Conservation (phyloP, 371 early-diverging fungal species). For the Saksenaea vasiformis region DNA sequence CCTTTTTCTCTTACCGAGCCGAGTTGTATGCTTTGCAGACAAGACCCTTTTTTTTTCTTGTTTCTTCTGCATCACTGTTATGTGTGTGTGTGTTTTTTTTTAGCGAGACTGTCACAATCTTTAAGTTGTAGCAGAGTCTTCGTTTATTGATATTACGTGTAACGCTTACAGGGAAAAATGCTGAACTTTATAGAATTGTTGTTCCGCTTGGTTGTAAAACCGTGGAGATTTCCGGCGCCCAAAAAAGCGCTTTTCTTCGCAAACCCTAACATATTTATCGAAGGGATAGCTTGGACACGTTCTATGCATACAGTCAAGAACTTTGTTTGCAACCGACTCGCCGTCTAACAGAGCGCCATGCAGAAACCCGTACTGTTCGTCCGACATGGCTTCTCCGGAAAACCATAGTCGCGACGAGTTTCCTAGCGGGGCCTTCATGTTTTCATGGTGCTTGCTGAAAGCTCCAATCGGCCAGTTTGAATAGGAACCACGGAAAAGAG, state of each 20-base stretch:
- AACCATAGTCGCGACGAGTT: slow-evolving; percentile 37
- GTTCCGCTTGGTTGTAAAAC: background rate
- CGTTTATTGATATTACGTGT: too few species aligned
- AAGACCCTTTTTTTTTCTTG: too few species aligned
- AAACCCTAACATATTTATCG: slow-evolving; percentile 31
- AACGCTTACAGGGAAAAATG: too few species aligned
- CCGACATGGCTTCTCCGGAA: slow-evolving; percentile 48
- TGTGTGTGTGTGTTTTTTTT: too few species aligned
- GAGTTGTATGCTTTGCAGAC: too few species aligned
- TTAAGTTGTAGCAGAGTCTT: too few species aligned
- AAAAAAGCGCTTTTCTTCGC: slow-evolving; percentile 10
- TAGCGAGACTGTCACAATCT: too few species aligned
- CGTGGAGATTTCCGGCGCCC: background rate
- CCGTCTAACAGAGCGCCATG: slow-evolving; percentile 54
- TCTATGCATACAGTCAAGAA: slow-evolving; percentile 22
- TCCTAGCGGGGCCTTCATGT: slow-evolving; percentile 38
- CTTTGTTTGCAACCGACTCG: slow-evolving; percentile 16
- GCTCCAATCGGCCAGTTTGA: slow-evolving; percentile 52
- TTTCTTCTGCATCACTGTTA: too few species aligned
- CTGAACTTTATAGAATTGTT: background rate
- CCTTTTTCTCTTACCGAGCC: too few species aligned
- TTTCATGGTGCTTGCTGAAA: slow-evolving; percentile 31
- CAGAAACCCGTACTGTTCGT: slow-evolving; percentile 43
- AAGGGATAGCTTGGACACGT: slow-evolving; percentile 20
- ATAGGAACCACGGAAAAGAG: slow-evolving; percentile 50